Percentiles rank a stretch among this genome's conserved stretches.
These are phyloP conservation scores for carrot (Daucus carota) DNA, from an alignment of 129 eudicot species.

Conservation along the genomic window DNA sequence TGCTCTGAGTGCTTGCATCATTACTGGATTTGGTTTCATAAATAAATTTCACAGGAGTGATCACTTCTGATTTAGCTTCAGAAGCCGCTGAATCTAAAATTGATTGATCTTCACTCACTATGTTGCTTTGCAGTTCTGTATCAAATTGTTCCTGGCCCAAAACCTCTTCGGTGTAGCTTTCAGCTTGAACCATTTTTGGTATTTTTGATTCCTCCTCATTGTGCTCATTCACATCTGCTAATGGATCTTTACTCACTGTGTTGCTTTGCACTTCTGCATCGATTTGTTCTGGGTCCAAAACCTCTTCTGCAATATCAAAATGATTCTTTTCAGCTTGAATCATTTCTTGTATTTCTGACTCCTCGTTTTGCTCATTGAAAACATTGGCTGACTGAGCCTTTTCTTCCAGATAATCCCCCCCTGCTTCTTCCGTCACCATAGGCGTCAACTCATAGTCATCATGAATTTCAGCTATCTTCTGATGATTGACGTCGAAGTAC, in stretches of 20 bases:
- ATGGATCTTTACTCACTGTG: slow-evolving; percentile 18
- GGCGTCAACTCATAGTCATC: slow-evolving; percentile 22
- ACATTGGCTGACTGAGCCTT: slow-evolving; percentile 7
- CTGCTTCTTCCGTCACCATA: slow-evolving; percentile 17
- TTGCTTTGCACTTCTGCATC: slow-evolving; percentile 3
- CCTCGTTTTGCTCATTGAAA: slow-evolving; percentile 18
- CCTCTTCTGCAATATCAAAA: not conserved
- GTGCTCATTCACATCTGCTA: not conserved
- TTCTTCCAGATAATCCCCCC: slow-evolving; percentile 8
- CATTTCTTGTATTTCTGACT: slow-evolving; percentile 5
- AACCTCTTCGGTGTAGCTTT: too few relatives aligned
- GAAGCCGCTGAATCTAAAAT: not conserved
- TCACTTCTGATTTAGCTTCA: not conserved
- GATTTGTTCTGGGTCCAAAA: not conserved
- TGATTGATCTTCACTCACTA: slow-evolving; percentile 6
- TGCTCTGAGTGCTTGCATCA: too few relatives aligned
- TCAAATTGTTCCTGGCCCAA: too few relatives aligned
- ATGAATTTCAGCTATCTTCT: slow-evolving; percentile 13
- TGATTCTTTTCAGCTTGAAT: slow-evolving; percentile 8
- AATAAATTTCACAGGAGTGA: not conserved
- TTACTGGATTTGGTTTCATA: not conserved
- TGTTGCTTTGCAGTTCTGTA: not conserved
- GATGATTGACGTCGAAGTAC: slow-evolving; percentile 17
- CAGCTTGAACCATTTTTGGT: too few relatives aligned
- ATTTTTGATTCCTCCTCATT: too few relatives aligned